phyloP scores from a whole-genome alignment of 1,284 basidiomycete genomes.

The Trametes polyzona region DNA sequence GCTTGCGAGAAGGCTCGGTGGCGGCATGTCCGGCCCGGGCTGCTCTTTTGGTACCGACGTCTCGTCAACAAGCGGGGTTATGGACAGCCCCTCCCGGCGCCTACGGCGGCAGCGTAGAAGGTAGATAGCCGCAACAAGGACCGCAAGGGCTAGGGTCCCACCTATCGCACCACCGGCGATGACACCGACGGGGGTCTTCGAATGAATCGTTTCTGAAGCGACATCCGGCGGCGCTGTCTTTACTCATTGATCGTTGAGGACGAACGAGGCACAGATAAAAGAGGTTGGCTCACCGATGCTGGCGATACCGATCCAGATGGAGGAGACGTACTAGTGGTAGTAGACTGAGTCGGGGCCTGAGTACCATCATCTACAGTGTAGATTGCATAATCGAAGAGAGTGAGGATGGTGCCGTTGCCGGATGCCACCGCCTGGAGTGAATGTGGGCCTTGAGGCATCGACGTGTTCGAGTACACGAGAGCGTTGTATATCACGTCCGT shows the following conservation, averaged over 20 bases:
- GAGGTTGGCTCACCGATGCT: too few species aligned
- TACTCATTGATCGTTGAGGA: too few species aligned
- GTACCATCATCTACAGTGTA: slow-evolving; percentile 4
- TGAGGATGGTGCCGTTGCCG: background rate
- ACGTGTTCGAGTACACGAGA: slow-evolving; percentile 6
- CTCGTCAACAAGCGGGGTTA: too few species aligned
- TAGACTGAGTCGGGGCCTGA: background rate
- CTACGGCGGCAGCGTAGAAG: background rate
- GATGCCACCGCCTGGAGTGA: background rate
- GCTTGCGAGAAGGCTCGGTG: too few species aligned
- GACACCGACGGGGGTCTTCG: background rate
- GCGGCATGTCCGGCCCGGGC: too few species aligned
- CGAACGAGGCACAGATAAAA: background rate
- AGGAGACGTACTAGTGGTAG: too few species aligned
- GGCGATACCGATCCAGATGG: too few species aligned
- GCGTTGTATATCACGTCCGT: slow-evolving; percentile 3
- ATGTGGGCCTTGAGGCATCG: slow-evolving; percentile 3
- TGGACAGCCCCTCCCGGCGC: background rate
- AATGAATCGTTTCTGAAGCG: too few species aligned
- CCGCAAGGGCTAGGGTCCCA: background rate
- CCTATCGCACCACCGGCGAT: background rate
- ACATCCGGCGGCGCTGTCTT: too few species aligned
- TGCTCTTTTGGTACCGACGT: background rate
- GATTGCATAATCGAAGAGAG: slow-evolving; percentile 10
- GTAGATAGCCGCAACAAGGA: background rate